Evolutionary conservation across 78 protist genomes (phyloP).

Genomic region (Protostelium mycophagum): DNA sequence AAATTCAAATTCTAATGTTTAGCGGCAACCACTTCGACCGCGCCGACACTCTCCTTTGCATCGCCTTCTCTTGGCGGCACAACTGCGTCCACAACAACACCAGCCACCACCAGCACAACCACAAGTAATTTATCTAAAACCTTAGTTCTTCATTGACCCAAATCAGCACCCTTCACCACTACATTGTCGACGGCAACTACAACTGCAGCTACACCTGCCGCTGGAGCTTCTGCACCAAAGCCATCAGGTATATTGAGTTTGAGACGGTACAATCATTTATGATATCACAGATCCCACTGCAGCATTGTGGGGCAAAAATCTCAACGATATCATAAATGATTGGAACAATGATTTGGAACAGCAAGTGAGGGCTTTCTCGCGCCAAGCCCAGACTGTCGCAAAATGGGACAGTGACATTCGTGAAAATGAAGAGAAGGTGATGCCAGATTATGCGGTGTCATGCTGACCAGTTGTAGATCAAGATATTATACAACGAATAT

Average conservation of each 20-base stretch:
- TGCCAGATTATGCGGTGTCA: too few relatives aligned
- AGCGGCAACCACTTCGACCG: too few relatives aligned
- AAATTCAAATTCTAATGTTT: too few relatives aligned
- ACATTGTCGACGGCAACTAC: not conserved
- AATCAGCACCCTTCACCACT: not conserved
- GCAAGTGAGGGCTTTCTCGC: not conserved
- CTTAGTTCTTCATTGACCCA: not conserved
- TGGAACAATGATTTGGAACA: not conserved
- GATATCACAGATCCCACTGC: not conserved
- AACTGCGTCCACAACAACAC: not conserved
- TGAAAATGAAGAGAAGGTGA: not conserved
- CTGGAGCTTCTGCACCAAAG: not conserved
- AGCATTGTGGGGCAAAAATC: not conserved
- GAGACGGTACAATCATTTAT: too few relatives aligned
- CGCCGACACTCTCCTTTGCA: too few relatives aligned
- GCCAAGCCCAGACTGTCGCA: not conserved
- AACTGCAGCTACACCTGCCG: not conserved
- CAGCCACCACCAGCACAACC: not conserved
- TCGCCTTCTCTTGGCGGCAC: not conserved
- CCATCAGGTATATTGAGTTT: too few relatives aligned
- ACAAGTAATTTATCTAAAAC: not conserved
- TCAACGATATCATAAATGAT: not conserved
- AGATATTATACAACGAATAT: not conserved
- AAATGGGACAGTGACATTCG: not conserved
- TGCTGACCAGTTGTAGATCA: not conserved